phyloP scores from a whole-genome alignment of 768 basidiomycete species.

The Phanerochaete carnosa region DNA sequence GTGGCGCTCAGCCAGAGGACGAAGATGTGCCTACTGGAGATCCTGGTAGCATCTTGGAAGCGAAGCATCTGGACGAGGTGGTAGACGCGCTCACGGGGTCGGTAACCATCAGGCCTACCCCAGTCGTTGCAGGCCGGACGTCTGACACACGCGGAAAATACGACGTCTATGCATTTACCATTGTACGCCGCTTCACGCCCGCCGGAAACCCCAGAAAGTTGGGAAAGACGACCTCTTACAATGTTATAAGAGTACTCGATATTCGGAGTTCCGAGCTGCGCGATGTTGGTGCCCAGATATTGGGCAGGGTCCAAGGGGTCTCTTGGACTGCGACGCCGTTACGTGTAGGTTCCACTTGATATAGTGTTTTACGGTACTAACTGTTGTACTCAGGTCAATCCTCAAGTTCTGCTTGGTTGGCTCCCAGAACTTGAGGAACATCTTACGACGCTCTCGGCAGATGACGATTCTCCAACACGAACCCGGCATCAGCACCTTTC shows the following conservation, averaged over 20 bases:
- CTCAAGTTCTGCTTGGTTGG: slow-evolving; percentile 54
- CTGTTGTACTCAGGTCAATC: slow-evolving; percentile 41
- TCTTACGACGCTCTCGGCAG: slow-evolving; percentile 34
- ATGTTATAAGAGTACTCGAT: slow-evolving; percentile 33
- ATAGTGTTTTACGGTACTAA: neutral
- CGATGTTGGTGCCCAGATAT: slow-evolving; percentile 55
- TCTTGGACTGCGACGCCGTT: slow-evolving; percentile 61
- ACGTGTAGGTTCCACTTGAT: slow-evolving; percentile 33
- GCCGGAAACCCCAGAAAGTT: slow-evolving; percentile 4
- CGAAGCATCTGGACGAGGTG: slow-evolving; percentile 23
- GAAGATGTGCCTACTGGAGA: slow-evolving; percentile 15
- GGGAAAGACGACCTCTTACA: slow-evolving; percentile 13
- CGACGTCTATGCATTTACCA: slow-evolving; percentile 23
- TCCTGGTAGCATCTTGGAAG: slow-evolving; percentile 21
- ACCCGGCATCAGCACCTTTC: slow-evolving; percentile 45
- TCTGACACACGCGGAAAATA: slow-evolving; percentile 18
- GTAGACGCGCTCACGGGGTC: slow-evolving; percentile 18
- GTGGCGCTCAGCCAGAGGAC: neutral
- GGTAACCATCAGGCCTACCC: slow-evolving; percentile 23
- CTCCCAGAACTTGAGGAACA: slow-evolving; percentile 44
- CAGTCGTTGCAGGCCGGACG: slow-evolving; percentile 1
- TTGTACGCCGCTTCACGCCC: slow-evolving; percentile 24
- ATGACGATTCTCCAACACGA: slow-evolving; percentile 33
- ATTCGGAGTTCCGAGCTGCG: slow-evolving; percentile 58
- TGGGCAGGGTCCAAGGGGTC: slow-evolving; percentile 54